Base-by-base conservation (phyloP, 192 early-diverging fungal species). In the Coemansia sp. region DNA sequence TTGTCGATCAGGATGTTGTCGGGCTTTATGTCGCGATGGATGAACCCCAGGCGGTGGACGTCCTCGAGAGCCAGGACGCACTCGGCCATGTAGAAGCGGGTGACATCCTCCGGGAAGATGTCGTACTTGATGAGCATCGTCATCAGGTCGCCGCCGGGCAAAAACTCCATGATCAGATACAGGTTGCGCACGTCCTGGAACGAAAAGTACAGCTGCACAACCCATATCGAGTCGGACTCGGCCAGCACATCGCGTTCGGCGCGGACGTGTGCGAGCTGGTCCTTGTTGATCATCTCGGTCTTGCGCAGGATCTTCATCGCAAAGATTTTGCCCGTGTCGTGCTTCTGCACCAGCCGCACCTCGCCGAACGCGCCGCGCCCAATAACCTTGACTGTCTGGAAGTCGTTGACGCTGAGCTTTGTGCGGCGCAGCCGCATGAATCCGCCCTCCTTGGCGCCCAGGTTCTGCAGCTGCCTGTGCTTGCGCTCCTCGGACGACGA, bases 341-440 rank as follows among this genome's bases (percentile, higher is more conserved):
- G 67, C 71, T 97, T 97, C 73, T 99, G 98, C 15, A 96, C 96
- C 38, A 99, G 71, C 37, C 98, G 85, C 36, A 99, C 96, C 70
- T 99, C 98, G 50, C 98, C 98, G 84, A 97, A 99, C 3, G 96
- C 98, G 33, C 98, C 98, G 47, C 94, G 94, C 0, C 98, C 98
- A 74, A 99, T 99, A 14, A 99, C 96, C 78, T 95, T 92, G 64
- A 99, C 86, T 17, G 98, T 99, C 28, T 83, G 70, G 75, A 98
- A 99, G 79, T 98, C 97, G 38, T 88, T 87, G 6, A 95, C 85
- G 20, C 93, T 90, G 42, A 99, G 71, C 61, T 90, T 87, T 34
- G 92, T 93, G 41, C 98, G 84, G 33, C 95, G 84, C 40, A 99
- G 80, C 50, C 98, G 86, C 70, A 98, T 82, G 72, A 94, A 99